Percentiles rank a stretch among this genome's conserved stretches.
These are phyloP conservation scores for Coemansia erecta DNA, from an alignment of 192 early-diverging fungal genomes.

Conservation along the genomic window DNA sequence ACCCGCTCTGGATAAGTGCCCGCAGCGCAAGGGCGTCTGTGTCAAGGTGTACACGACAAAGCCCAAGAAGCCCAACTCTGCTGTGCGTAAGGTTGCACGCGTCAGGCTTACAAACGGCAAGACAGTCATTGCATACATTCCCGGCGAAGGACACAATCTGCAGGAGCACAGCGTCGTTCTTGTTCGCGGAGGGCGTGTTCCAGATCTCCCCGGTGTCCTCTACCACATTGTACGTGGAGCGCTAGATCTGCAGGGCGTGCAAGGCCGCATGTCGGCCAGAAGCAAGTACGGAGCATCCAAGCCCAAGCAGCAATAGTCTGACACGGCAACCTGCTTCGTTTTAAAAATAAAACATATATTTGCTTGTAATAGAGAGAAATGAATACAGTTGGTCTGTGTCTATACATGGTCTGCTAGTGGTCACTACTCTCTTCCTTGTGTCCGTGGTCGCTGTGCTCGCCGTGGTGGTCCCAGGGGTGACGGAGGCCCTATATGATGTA, in stretches of 20 bases:
- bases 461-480: slow-evolving; percentile 65
- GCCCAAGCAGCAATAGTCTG: slow-evolving; percentile 45
- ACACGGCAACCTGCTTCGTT: neutral
- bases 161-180: slow-evolving; percentile 97
- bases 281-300: slow-evolving; percentile 96
- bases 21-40: slow-evolving; percentile 92
- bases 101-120: slow-evolving; percentile 93
- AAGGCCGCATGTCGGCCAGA: slow-evolving; percentile 72
- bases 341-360: neutral
- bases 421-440: slow-evolving; percentile 20
- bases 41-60: slow-evolving; percentile 93
- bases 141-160: slow-evolving; percentile 96
- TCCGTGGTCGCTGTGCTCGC: slow-evolving; percentile 50
- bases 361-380: slow-evolving; percentile 6
- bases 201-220: slow-evolving; percentile 95
- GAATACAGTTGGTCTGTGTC: slow-evolving; percentile 1
- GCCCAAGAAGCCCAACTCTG: slow-evolving; percentile 99
- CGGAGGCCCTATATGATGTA: slow-evolving; percentile 55
- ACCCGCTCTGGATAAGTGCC: slow-evolving; percentile 82
- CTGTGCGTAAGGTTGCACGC: slow-evolving; percentile 87
- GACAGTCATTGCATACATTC: slow-evolving; percentile 93
- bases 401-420: neutral
- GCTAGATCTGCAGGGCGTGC: slow-evolving; percentile 93
- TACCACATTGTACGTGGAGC: slow-evolving; percentile 93
- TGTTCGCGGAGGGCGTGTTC: slow-evolving; percentile 91